Base-by-base conservation (phyloP, 768 basidiomycete genomes). In the Sarcodon aspratus region DNA sequence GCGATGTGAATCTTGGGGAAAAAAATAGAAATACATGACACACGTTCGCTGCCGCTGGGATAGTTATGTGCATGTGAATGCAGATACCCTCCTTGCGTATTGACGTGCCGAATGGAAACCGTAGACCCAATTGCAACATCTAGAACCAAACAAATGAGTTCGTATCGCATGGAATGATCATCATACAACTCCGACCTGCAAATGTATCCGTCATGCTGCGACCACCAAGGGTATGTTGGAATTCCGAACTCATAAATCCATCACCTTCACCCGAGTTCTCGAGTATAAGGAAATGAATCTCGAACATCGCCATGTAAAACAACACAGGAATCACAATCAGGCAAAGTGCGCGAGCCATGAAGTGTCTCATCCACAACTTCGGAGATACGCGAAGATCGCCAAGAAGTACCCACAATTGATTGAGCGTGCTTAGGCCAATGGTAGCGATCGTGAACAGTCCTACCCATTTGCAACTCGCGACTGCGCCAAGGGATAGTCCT, bases 241-340 rank as follows among this genome's bases (percentile, higher is more conserved):
- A 99, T 62, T 93, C 94, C 2, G 92, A 89, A 68, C 89, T 95
- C 96, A 99, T 99, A 66, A 99, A 99, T 1, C 94, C 93, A 62
- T 98, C 96, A 0, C 96, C 96, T 47, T 98, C 95, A 33, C 96
- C 96, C 1, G 88, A 86, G 64, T 85, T 86, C 59, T 80, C 77
- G 31, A 99, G 71, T 55, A 99, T 76, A 60, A 82, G 59, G 67
- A 98, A 97, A 63, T 99, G 96, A 47, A 99, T 81, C 65, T 85
- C 76, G 71, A 99, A 99, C 88, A 96, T 96, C 61, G 70, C 63
- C 89, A 98, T 93, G 69, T 99, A 99, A 63, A 99, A 94, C 35
- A 84, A 36, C 33, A 84, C 61, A 3, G 96, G 95, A 3, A 99
- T 62, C 33, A 71, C 72, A 57, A 99, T 97, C 49, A 98, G 73